Percentiles rank a stretch among this genome's conserved stretches.
phyloP scores from a whole-genome alignment of 306 rosid species.

The Castanea crenata region DNA sequence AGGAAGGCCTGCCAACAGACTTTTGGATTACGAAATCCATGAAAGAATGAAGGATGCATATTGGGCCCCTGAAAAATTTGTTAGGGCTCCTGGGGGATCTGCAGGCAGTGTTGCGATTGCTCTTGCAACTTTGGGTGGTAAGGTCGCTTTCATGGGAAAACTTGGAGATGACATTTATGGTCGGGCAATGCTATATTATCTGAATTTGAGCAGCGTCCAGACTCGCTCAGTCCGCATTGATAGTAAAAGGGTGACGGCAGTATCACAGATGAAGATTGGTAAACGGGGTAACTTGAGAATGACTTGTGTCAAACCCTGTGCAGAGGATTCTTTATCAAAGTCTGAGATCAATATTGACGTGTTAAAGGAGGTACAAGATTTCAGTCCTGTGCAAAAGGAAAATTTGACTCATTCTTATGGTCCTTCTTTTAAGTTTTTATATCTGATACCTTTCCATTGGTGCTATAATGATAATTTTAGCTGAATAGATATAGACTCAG shows the following conservation, averaged over 20 bases:
- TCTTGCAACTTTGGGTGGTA: constrained; percentile 87
- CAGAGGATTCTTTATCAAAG: constrained; percentile 83
- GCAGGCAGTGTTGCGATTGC: constrained; percentile 90
- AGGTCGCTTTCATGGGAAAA: constrained; percentile 97
- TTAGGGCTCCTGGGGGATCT: constrained; percentile 83
- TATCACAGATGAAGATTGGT: constrained; percentile 74
- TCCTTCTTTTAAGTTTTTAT: background rate
- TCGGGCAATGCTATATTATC: constrained; percentile 67
- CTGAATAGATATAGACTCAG: constrained; percentile 9
- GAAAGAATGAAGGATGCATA: constrained; percentile 64
- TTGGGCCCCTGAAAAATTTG: constrained; percentile 79
- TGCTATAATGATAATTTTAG: constrained; percentile 5
- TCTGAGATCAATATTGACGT: constrained; percentile 80
- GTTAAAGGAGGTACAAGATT: constrained; percentile 77
- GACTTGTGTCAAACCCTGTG: constrained; percentile 76
- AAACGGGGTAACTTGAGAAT: constrained; percentile 67
- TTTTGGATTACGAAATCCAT: constrained; percentile 70
- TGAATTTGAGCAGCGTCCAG: constrained; percentile 81
- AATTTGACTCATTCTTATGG: constrained; percentile 4
- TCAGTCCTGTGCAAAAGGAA: constrained; percentile 13
- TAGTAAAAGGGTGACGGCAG: constrained; percentile 58
- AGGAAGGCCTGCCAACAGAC: constrained; percentile 84
- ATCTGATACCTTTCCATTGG: constrained; percentile 16
- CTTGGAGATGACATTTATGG: constrained; percentile 89
- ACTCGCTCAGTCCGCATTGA: constrained; percentile 82